Base-by-base conservation (phyloP, 2,329 filamentous ascomycete genomes). In the Apiospora koreana region DNA sequence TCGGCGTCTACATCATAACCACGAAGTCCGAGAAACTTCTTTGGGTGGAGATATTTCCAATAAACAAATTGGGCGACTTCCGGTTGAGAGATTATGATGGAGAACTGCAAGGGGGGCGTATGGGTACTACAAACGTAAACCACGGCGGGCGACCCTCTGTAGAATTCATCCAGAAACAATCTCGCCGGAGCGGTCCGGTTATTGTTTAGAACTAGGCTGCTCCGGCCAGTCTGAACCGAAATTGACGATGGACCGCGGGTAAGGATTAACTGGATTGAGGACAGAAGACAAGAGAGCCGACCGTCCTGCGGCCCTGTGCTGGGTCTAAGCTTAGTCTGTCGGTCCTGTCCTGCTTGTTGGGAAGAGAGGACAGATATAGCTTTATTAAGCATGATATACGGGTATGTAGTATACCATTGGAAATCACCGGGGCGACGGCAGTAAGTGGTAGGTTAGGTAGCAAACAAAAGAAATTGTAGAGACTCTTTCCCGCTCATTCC, bases 181-280 rank as follows among this genome's bases (percentile, higher is more conserved):
- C 54, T 62, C 54, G 54, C 54, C 18, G 54, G 54, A 38, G 54
- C 54, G 54, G 54, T 62, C 54, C 54, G 54, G 54, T 62, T 62
- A 62, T 62, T 62, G 54, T 62, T 38, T 23, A 38, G 28, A 38
- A 38, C 54, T 62, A 62, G 54, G 31, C 54, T 38, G 31, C 31
- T 38, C 54, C 54, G 54, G 54, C 54, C 54, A 62, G 23, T 38
- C 54, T 58, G 50, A 58, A 21, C 50, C 50, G 50, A 58, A 58
- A 58, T 58, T 58, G 50, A 21, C 4, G 28, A 58, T 58, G 50
- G 50, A 16, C 50, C 50, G 50, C 50, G 50, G 50, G 50, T 58
- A 58, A 35, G 16, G 23, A 58, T 35, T 58, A 58, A 58, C 21
- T 58, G 50, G 50, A 31, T 10, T n/a, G 50, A 21, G 16, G 28